These are phyloP conservation scores for Exophiala oligosperma DNA, from an alignment of 2,329 filamentous ascomycete genomes.

Conservation along the genomic window DNA sequence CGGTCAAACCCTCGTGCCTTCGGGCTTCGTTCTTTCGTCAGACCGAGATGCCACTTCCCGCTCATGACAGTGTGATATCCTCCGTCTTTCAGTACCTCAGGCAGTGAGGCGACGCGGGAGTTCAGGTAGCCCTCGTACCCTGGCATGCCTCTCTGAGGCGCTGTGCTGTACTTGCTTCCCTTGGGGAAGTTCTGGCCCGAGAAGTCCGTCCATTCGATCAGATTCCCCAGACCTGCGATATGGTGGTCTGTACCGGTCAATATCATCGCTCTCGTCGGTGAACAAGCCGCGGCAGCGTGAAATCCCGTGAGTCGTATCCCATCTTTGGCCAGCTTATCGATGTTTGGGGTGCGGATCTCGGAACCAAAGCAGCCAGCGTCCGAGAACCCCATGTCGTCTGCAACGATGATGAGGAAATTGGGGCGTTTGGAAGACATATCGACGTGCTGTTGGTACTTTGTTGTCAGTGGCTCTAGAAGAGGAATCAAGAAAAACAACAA, in stretches of 20 bases:
- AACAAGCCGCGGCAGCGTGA: constrained; percentile 65
- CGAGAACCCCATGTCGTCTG: constrained; percentile 62
- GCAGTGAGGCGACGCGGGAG: constrained; percentile 57
- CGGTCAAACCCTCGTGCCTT: constrained; percentile 59
- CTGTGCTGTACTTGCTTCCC: constrained; percentile 52
- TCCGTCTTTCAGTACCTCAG: constrained; percentile 58
- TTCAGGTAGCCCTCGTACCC: constrained; percentile 67
- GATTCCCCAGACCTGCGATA: constrained; percentile 55
- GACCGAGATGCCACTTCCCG: constrained; percentile 64
- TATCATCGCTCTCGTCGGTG: constrained; percentile 65
- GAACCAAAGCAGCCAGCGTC: constrained; percentile 61
- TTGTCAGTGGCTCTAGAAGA: neutral
- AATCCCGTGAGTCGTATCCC: constrained; percentile 64
- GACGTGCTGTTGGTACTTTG: neutral
- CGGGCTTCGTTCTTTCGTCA: constrained; percentile 58
- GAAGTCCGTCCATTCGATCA: constrained; percentile 56
- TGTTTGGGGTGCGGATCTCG: constrained; percentile 61
- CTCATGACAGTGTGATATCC: constrained; percentile 63
- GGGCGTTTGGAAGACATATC: constrained; percentile 47
- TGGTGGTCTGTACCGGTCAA: constrained; percentile 57
- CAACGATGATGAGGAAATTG: constrained; percentile 61
- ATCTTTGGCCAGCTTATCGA: constrained; percentile 54
- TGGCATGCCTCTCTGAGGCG: constrained; percentile 58
- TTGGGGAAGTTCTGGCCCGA: constrained; percentile 55
- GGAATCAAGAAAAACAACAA: neutral